Conservation (phyloP, 2,329 filamentous ascomycete species). For the Colletotrichum echinochloae region DNA sequence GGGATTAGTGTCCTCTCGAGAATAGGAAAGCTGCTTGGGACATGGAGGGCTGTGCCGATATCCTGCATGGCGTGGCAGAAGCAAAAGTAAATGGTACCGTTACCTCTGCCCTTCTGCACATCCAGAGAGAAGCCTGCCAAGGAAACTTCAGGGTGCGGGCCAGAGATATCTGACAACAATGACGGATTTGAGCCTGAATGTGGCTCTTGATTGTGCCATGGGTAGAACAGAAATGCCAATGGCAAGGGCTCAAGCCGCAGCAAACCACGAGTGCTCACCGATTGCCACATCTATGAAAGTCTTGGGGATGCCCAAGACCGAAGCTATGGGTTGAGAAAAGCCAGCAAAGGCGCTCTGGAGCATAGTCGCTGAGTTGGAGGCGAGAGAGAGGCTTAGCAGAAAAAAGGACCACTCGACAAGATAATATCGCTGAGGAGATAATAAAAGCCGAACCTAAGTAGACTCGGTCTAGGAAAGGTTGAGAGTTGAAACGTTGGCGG, state of each 20-base stretch:
- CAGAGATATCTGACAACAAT: conserved; percentile 66
- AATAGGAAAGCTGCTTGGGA: conserved; percentile 69
- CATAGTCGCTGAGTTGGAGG: too few relatives aligned
- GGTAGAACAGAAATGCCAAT: conserved; percentile 69
- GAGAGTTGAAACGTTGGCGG: too few relatives aligned
- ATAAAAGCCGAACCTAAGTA: too few relatives aligned
- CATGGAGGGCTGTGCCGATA: conserved; percentile 64
- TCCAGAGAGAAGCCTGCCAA: conserved; percentile 57
- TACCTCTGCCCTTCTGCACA: conserved; percentile 36
- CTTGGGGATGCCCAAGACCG: conserved; percentile 4
- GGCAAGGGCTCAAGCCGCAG: conserved; percentile 68
- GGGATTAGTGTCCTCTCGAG: conserved; percentile 63
- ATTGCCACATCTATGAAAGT: conserved; percentile 7
- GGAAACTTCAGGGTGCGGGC: conserved; percentile 65
- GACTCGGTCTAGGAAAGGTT: too few relatives aligned
- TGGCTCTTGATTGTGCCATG: conserved; percentile 67
- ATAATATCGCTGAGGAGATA: too few relatives aligned
- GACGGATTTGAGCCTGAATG: conserved; percentile 68
- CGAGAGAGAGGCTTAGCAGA: too few relatives aligned
- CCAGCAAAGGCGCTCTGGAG: too few relatives aligned
- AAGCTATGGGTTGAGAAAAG: conserved; percentile 13
- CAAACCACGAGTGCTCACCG: conserved; percentile 65
- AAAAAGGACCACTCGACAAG: too few relatives aligned
- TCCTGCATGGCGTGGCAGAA: conserved; percentile 63
- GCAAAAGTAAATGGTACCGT: conserved; percentile 57